These are phyloP conservation scores for Lepidopterella palustris DNA, from an alignment of 495 filamentous ascomycete species.

Conservation along the genomic window DNA sequence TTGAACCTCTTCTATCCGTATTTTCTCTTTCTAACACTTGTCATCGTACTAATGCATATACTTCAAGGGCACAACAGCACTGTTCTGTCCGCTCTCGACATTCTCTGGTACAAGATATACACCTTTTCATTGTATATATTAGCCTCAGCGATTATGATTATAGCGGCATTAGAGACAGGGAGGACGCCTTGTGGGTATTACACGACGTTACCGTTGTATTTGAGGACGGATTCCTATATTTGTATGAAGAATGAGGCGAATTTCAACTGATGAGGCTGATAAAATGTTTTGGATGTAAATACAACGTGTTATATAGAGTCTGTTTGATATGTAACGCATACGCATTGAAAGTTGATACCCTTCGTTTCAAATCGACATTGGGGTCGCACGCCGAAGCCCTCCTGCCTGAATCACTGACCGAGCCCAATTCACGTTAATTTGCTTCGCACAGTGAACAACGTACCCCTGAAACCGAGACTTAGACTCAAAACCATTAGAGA, in stretches of 20 bases:
- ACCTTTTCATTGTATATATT: neutral
- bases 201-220: neutral
- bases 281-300: neutral
- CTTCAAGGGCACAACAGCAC: neutral
- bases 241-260: neutral
- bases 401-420: no score
- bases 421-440: no score
- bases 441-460: no score
- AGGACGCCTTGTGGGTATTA: neutral
- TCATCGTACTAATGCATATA: neutral
- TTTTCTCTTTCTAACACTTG: neutral
- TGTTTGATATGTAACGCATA: neutral
- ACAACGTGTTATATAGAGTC: neutral
- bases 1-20: neutral
- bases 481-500: no score
- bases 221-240: neutral
- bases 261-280: neutral
- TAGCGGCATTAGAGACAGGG: neutral
- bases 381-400: no score
- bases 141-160: neutral
- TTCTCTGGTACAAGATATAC: neutral
- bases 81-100: neutral
- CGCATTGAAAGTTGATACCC: neutral
- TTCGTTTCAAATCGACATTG: no score
- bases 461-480: no score